These are phyloP conservation scores for Periconia sp. DNA, from an alignment of 2,329 filamentous ascomycete genomes.

Conservation along the genomic window DNA sequence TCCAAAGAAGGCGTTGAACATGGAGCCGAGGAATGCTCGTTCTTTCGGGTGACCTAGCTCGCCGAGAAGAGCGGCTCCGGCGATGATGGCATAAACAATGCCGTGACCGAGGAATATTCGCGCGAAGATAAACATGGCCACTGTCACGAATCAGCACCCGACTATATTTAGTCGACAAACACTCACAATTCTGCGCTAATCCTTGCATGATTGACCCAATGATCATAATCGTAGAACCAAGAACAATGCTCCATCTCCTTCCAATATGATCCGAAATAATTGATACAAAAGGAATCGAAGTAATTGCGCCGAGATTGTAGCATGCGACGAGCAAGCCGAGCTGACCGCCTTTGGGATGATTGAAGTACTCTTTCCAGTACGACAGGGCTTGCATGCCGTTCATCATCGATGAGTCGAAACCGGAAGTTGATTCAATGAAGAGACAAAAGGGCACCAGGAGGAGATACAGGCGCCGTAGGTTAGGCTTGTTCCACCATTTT, in stretches of 20 bases:
- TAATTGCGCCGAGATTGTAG: constrained; percentile 65
- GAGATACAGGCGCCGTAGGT: constrained; percentile 63
- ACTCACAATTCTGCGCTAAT: constrained; percentile 50
- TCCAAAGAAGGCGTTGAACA: constrained; percentile 74
- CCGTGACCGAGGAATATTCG: constrained; percentile 71
- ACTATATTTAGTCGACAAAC: background rate
- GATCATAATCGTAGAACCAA: constrained; percentile 61
- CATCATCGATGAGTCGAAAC: constrained; percentile 62
- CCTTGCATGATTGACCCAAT: constrained; percentile 64
- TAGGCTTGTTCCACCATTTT: constrained; percentile 65
- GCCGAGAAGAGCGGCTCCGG: constrained; percentile 67
- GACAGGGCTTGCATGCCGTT: constrained; percentile 38
- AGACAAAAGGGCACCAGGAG: constrained; percentile 66
- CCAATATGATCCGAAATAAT: constrained; percentile 62
- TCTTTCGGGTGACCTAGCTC: constrained; percentile 74
- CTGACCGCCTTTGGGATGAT: constrained; percentile 52
- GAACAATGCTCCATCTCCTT: constrained; percentile 63
- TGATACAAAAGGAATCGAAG: constrained; percentile 64
- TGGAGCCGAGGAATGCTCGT: constrained; percentile 67
- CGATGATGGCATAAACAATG: constrained; percentile 68
- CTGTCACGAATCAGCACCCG: constrained; percentile 15
- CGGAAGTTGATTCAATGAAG: constrained; percentile 67
- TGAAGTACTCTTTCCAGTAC: constrained; percentile 56
- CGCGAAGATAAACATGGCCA: constrained; percentile 62
- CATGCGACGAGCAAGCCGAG: constrained; percentile 64